These are phyloP conservation scores for Colletotrichum simmondsii DNA, from an alignment of 2,329 filamentous ascomycete genomes.

Conservation along the genomic window DNA sequence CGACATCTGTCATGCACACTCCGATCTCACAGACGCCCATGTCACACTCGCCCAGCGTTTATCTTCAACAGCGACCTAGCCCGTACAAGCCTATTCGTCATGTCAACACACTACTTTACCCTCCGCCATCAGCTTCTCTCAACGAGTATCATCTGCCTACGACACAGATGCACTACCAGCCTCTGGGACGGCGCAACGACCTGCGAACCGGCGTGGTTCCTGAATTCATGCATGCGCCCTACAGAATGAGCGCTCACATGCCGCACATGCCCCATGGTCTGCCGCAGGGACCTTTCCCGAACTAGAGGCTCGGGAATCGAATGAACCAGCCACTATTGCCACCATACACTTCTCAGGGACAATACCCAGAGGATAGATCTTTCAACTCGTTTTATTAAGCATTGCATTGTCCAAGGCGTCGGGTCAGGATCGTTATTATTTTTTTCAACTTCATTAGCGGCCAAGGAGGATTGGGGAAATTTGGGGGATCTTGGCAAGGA, in stretches of 20 bases:
- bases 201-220: conserved; percentile 78
- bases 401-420: conserved; percentile 36
- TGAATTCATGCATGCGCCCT: conserved; percentile 55
- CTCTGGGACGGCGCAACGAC: conserved; percentile 75
- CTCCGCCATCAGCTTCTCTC: conserved; percentile 82
- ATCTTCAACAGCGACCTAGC: conserved; percentile 87
- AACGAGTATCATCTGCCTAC: conserved; percentile 76
- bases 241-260: conserved; percentile 24
- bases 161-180: conserved; percentile 87
- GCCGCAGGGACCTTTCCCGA: conserved; percentile 47
- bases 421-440: conserved; percentile 29
- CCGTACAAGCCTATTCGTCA: conserved; percentile 92
- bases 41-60: conserved; percentile 86
- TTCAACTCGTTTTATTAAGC: conserved; percentile 23
- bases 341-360: neutral
- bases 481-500: conserved; percentile 7
- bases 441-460: conserved; percentile 13
- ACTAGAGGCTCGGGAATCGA: conserved; percentile 42
- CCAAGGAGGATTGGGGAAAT: neutral
- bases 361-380: neutral
- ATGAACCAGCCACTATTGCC: neutral
- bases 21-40: conserved; percentile 70
- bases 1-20: conserved; percentile 64
- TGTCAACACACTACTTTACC: conserved; percentile 91
- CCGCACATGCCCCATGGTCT: conserved; percentile 34